Base-by-base conservation (phyloP, 768 basidiomycete genomes). In the Mrakia blollopis region DNA sequence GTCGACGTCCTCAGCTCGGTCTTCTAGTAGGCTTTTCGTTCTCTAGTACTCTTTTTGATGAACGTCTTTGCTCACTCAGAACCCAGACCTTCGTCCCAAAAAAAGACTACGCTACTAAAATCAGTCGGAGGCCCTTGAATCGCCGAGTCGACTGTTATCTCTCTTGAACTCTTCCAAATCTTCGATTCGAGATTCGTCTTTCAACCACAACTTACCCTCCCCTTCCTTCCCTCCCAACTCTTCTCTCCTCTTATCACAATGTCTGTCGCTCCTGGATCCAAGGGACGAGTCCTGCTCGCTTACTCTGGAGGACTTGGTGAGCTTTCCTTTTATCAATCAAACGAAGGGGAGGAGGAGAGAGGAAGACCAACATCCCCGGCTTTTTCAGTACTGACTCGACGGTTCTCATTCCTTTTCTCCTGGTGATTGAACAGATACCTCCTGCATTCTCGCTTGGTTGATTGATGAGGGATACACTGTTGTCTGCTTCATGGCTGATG, bases 381-480 rank as follows among this genome's bases (percentile, higher is more conserved):
- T 50, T 50, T 50, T 30, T 37, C 39, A n/a, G 9, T 5, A 35
- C 69, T 60, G 61, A 75, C 67, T 75, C 72, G 63, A 32, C 39
- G 23, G 47, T 28, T 67, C 44, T 61, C 39, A 57, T 63, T n/a
- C 28, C 28, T 28, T 35, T 52, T 18, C 44, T 63, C 32, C 41
- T 75, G 37, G 61, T 57, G 0, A 8, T 54, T n/a, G n/a, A n/a
- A n/a, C 52, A 95, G 97, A 99, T 85, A 99, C 97, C 30, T 98
- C 96, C 52, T 98, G 96, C 85, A 99, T 99, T 86, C 91, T 98
- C 81, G 93, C 93, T 72, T 99, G 96, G 96, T 87, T 99, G 85
- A 94, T 98, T 84, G 97, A 99, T 84, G 88, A 98, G 84, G 94
- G 93, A 76, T 99, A 98, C 85, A 92, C 98, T 82, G 96, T 98